Evolutionary conservation across 2,329 filamentous ascomycete species (phyloP).

Genomic region (Sclerotinia trifoliorum): DNA sequence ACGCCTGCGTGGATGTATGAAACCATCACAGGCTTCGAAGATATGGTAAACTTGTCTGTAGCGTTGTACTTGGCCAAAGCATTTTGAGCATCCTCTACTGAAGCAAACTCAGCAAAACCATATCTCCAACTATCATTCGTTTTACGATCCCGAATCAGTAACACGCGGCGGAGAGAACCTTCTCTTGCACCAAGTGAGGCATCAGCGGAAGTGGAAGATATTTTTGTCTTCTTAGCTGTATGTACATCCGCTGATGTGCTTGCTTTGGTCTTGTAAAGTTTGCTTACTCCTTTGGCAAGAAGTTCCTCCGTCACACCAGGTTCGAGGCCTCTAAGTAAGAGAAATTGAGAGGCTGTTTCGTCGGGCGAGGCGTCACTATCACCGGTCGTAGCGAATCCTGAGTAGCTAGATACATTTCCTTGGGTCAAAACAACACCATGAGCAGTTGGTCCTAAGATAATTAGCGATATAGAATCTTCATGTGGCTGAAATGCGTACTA

Average conservation of each 20-base stretch:
- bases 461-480: conserved; percentile 30
- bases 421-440: conserved; percentile 41
- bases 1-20: conserved; percentile 82
- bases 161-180: conserved; percentile 72
- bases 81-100: conserved; percentile 70
- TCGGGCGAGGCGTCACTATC: conserved; percentile 55
- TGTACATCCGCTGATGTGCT: conserved; percentile 39
- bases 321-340: conserved; percentile 71
- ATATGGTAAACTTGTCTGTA: conserved; percentile 74
- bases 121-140: conserved; percentile 75
- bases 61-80: conserved; percentile 71
- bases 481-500: conserved; percentile 42
- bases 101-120: conserved; percentile 81
- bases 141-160: conserved; percentile 71
- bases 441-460: conserved; percentile 37
- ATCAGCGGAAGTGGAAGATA: conserved; percentile 53
- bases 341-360: conserved; percentile 61
- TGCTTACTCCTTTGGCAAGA: conserved; percentile 69
- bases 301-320: conserved; percentile 69
- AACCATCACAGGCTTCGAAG: conserved; percentile 67
- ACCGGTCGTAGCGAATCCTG: conserved; percentile 49
- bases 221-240: conserved; percentile 45
- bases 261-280: conserved; percentile 62
- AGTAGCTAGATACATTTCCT: conserved; percentile 42
- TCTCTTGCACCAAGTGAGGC: conserved; percentile 62